phyloP scores from a whole-genome alignment of 2,329 filamentous ascomycete genomes.

The Neofusicoccum parvum region DNA sequence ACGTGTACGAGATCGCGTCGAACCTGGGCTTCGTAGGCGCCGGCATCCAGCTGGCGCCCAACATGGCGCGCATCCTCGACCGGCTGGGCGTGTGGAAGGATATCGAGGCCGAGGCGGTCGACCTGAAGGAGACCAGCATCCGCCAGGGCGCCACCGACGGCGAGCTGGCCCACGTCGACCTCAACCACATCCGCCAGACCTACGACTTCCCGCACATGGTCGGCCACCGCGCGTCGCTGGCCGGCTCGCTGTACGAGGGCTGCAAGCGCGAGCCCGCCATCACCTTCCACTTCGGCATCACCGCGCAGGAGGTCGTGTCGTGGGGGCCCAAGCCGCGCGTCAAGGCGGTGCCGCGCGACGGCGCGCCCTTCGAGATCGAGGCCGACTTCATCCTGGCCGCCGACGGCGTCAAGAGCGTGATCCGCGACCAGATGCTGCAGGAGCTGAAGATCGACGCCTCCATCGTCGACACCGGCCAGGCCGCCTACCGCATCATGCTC shows the following conservation, averaged over 20 bases:
- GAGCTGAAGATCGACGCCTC: constrained; percentile 55
- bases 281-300: constrained; percentile 67
- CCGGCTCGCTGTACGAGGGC: constrained; percentile 69
- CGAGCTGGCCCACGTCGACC: constrained; percentile 71
- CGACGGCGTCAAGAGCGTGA: constrained; percentile 53
- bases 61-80: constrained; percentile 77
- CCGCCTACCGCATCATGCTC: constrained; percentile 79
- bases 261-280: constrained; percentile 66
- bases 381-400: constrained; percentile 49
- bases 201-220: constrained; percentile 81
- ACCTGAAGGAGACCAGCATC: constrained; percentile 72
- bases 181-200: constrained; percentile 66
- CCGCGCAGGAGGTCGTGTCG: constrained; percentile 58
- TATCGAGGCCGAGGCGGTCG: constrained; percentile 71
- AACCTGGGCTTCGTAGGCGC: constrained; percentile 80
- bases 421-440: constrained; percentile 56
- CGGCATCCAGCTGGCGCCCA: constrained; percentile 81
- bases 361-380: constrained; percentile 56
- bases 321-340: constrained; percentile 64
- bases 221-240: constrained; percentile 73
- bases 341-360: constrained; percentile 59
- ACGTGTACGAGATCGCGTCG: constrained; percentile 73
- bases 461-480: constrained; percentile 71
- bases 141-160: constrained; percentile 68
- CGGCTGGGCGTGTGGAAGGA: constrained; percentile 70